Conservation (phyloP, 306 rosid genomes). For the Gleditsia sinensis region DNA sequence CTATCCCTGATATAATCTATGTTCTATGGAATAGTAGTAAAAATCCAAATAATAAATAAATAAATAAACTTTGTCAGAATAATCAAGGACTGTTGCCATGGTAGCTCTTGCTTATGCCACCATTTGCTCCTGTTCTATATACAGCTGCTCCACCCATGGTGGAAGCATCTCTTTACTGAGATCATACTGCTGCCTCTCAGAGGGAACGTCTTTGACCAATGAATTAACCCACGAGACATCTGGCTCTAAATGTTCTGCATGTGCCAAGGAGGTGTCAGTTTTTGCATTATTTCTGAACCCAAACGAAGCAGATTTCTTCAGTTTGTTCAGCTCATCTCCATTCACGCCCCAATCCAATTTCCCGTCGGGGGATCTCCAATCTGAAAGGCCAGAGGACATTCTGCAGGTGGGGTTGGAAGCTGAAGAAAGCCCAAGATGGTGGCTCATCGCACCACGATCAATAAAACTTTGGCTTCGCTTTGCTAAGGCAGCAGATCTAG, state of each 20-base stretch:
- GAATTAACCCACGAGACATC: constrained; percentile 98
- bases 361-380: constrained; percentile 86
- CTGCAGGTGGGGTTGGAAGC: constrained; percentile 60
- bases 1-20: constrained; percentile 35
- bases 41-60: constrained; percentile 50
- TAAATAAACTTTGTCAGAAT: constrained; percentile 57
- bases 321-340: constrained; percentile 88
- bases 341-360: constrained; percentile 90
- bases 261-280: constrained; percentile 31
- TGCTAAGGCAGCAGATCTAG: constrained; percentile 84
- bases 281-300: constrained; percentile 66
- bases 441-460: constrained; percentile 70
- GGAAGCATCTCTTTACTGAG: constrained; percentile 72
- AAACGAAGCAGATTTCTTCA: constrained; percentile 91
- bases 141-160: constrained; percentile 92
- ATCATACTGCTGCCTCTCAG: constrained; percentile 56
- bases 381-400: constrained; percentile 65
- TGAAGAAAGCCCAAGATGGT: constrained; percentile 51
- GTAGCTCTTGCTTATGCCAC: constrained; percentile 62
- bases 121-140: constrained; percentile 90
- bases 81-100: constrained; percentile 46
- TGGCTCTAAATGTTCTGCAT: constrained; percentile 60
- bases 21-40: constrained; percentile 45
- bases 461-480: constrained; percentile 97
- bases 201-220: constrained; percentile 76